These are phyloP conservation scores for Aegilops bicornis DNA, from an alignment of 176 grass and related monocot genomes.

Conservation along the genomic window DNA sequence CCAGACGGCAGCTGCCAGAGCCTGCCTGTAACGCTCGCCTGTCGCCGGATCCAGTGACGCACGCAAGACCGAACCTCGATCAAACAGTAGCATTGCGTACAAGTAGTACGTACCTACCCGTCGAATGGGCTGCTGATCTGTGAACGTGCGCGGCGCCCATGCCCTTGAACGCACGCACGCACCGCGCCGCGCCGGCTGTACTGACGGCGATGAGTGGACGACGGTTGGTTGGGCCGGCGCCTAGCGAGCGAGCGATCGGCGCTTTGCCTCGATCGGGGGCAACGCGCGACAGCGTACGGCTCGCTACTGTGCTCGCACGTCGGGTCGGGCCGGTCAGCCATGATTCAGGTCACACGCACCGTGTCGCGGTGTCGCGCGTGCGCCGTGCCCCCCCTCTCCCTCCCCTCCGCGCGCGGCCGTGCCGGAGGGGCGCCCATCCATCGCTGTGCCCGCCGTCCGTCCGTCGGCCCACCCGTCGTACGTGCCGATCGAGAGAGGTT, in stretches of 20 bases:
- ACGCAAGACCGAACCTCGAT: too few relatives aligned
- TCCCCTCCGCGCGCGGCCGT: neutral
- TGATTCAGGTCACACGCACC: neutral
- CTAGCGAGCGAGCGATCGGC: neutral
- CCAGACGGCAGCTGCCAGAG: neutral
- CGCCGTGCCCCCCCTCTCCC: neutral
- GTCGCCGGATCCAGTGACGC: conserved; percentile 1
- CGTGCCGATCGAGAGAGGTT: neutral
- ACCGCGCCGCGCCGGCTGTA: neutral
- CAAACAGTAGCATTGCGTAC: conserved; percentile 9
- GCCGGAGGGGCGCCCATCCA: neutral
- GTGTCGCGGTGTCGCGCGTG: neutral
- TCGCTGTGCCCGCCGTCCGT: neutral
- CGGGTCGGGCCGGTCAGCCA: neutral
- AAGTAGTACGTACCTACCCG: neutral
- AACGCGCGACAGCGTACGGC: conserved; percentile 9
- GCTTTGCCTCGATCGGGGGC: neutral
- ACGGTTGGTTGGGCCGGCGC: neutral
- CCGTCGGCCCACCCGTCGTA: neutral
- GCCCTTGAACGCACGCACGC: neutral
- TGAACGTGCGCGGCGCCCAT: conserved; percentile 32
- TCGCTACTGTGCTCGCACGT: conserved; percentile 14
- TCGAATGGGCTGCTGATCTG: neutral
- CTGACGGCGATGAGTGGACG: neutral
- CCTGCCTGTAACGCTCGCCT: neutral